Evolutionary conservation across 257 asterid genomes (phyloP).

Genomic region (Euphrasia confusa): DNA sequence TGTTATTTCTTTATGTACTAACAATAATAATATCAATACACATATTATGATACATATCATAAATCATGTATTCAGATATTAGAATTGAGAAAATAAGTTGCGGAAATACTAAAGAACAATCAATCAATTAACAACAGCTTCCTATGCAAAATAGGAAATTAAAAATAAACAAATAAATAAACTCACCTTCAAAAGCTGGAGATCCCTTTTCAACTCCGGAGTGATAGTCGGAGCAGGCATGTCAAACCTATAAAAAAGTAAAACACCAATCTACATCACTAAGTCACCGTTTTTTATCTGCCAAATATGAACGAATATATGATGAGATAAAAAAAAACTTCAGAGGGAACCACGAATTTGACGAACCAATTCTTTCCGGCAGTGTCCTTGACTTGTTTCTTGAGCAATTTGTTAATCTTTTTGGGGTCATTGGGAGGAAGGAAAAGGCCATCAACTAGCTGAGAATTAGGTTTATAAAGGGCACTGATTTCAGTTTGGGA

Average conservation of each 20-base stretch:
- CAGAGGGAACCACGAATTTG: background rate
- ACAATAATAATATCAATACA: background rate
- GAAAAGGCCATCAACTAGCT: constrained; percentile 78
- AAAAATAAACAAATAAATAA: background rate
- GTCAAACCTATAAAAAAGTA: constrained; percentile 58
- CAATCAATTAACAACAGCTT: background rate
- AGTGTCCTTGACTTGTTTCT: constrained; percentile 74
- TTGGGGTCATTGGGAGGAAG: constrained; percentile 83
- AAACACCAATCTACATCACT: constrained; percentile 12
- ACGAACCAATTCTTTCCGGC: constrained; percentile 79
- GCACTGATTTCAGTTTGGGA: constrained; percentile 21
- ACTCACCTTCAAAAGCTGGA: constrained; percentile 68
- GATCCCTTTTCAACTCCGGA: constrained; percentile 83
- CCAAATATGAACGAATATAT: background rate
- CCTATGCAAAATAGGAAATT: background rate
- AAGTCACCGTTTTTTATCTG: background rate
- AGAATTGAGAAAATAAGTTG: background rate
- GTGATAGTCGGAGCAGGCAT: constrained; percentile 89
- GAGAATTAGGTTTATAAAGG: constrained; percentile 41
- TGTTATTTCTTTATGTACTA: background rate
- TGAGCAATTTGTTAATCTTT: constrained; percentile 52
- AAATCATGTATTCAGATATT: background rate
- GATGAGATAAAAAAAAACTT: background rate
- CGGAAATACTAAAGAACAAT: constrained; percentile 8
- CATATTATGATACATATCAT: background rate